Conservation (phyloP, 2,329 filamentous ascomycete genomes). For the Colletotrichum sp. region DNA sequence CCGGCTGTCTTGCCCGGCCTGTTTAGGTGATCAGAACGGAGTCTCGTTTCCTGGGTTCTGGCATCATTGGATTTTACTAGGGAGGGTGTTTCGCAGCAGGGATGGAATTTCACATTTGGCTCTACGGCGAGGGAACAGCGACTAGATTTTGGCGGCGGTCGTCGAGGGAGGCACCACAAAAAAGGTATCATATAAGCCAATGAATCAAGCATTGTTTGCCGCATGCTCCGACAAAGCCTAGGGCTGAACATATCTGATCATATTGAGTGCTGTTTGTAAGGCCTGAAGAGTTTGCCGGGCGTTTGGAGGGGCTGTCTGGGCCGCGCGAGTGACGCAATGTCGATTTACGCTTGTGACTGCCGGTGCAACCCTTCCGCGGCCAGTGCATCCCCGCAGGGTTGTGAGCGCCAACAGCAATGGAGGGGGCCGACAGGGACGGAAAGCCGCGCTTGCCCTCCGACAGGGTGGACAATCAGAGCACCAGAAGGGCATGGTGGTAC, state of each 20-base stretch:
- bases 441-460: neutral
- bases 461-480: neutral
- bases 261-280: neutral
- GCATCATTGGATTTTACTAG: constrained; percentile 20
- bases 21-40: constrained; percentile 9
- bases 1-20: constrained; percentile 11
- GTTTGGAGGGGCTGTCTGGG: neutral
- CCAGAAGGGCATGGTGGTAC: neutral
- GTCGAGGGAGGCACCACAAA: neutral
- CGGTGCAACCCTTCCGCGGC: neutral
- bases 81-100: neutral
- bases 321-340: constrained; percentile 6
- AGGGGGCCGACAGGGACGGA: neutral
- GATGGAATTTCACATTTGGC: neutral
- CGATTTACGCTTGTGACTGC: neutral
- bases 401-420: neutral
- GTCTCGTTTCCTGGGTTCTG: constrained; percentile 11
- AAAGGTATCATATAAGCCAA: constrained; percentile 4
- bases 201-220: neutral
- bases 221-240: neutral
- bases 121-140: neutral
- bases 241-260: neutral
- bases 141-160: neutral
- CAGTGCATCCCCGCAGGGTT: neutral
- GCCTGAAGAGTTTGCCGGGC: neutral